Base-by-base conservation (phyloP, 2,329 filamentous ascomycete genomes). In the Pyricularia pennisetigena region DNA sequence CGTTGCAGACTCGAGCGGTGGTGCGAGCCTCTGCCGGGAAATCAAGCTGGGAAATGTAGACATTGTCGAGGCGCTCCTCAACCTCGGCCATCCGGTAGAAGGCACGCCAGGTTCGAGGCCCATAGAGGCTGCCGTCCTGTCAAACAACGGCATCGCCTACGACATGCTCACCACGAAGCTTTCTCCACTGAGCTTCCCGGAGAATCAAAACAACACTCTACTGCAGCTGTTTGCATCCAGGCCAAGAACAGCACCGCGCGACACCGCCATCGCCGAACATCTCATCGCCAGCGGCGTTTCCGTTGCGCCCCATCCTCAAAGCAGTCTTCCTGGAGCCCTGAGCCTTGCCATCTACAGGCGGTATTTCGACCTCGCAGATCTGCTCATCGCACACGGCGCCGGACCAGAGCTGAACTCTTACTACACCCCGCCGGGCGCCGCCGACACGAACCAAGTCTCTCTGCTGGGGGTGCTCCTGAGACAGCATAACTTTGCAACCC, bases 351-450 rank as follows among this genome's bases (percentile, higher is more conserved):
- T 70, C 20, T 26, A 57, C 9, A 61, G 62, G 30, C 65, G 68
- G 6, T 68, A 67, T 57, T 69, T 66, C 26, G 64, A 69, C 10
- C 68, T 70, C 24, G 69, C 69, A 10, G 67, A 68, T n/a, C 57
- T 69, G 16, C 66, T 70, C 4, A 5, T 70, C 8, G 35, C 64
- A 20, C 57, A 68, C 65, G 66, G 68, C 12, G 68, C 68, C 2
- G 68, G 65, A 24, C 2, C 62, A 12, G 64, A 61, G 3, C 49
- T 71, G 24, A 68, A 69, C 63, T 23, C 20, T 12, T 64, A 69
- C 62, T 41, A 62, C 24, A 4, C 30, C 20, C 7, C 10, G 30
- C 16, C 49, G 63, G 5, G 41, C 29, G 14, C 57, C 2, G 14
- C 28, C 26, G 63, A 24, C 8, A 7, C 30, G 35, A 24, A 66